Base-by-base conservation (phyloP, 2,329 filamentous ascomycete genomes). In the Talaromyces sp. region DNA sequence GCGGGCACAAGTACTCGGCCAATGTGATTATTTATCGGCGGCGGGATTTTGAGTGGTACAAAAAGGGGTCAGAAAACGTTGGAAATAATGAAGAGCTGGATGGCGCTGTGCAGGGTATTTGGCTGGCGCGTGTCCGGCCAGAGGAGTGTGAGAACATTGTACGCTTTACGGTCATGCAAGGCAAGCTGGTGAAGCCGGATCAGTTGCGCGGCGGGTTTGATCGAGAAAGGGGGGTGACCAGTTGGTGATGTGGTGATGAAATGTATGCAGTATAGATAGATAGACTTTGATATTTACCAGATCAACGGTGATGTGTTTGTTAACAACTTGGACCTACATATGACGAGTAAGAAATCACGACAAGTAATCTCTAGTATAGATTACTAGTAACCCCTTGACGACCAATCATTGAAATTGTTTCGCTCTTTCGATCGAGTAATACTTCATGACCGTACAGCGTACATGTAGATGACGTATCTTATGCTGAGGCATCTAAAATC, bases 91-190 rank as follows among this genome's bases (percentile, higher is more conserved):
- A 58, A 31, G 56, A 38, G 38, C 51, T 63, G 43, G 75, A 81
- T 3, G 88, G 88, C 59, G 93, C 91, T 1, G 87, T 85, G 52
- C 93, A 97, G 79, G 93, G 93, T 64, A 96, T 97, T 67, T 97
- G 93, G 93, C 81, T 97, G 52, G 93, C 91, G 21, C 81, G 93
- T 61, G 87, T 97, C 19, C 78, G 80, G 70, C 93, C 93, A 0
- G 89, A 96, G 77, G 91, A 98, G 71, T 96, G 92, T 70, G 93
- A 97, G 81, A 96, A 95, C 64, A 86, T 99, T 62, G 86, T 99
- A 50, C 84, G 86, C 70, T 97, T 89, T 73, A 98, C 95, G 0
- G 84, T 99, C 3, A 74, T 98, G 69, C 89, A 96, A 78, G 95
- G 95, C 26, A 98, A 97, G 80, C 86, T 98, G 27, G 86, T 98